Conservation (phyloP, 306 rosid species). For the Castanea crenata region DNA sequence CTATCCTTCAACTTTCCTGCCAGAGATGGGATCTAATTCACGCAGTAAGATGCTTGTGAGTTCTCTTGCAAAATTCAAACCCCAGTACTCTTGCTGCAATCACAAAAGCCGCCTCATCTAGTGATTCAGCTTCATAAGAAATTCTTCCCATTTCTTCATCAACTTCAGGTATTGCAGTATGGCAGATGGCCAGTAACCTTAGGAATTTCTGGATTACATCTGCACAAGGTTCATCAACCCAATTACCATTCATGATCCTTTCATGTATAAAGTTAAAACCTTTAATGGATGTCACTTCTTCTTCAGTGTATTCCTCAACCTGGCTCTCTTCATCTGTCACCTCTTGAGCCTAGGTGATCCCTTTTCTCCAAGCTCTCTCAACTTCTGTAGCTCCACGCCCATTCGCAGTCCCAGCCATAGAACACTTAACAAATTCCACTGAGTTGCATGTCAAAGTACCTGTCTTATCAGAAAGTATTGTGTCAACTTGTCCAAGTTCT, state of each 20-base stretch:
- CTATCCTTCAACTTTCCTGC: conserved; percentile 25
- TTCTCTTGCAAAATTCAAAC: conserved; percentile 79
- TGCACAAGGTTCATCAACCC: no score
- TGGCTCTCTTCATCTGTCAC: conserved; percentile 22
- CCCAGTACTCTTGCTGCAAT: conserved; percentile 36
- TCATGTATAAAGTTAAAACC: no score
- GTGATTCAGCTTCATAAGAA: conserved; percentile 97
- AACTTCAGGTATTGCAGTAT: background rate
- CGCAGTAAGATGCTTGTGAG: conserved; percentile 59
- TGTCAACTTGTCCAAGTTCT: conserved; percentile 46
- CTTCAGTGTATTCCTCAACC: conserved; percentile 27
- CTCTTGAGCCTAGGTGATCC: conserved; percentile 29
- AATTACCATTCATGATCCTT: no score
- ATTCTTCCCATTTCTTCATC: conserved; percentile 71
- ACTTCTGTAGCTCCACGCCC: conserved; percentile 53
- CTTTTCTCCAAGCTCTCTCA: conserved; percentile 74
- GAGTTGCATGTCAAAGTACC: conserved; percentile 98
- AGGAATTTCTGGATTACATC: no score
- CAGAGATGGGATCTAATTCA: conserved; percentile 56
- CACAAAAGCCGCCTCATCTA: conserved; percentile 94
- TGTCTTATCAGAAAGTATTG: conserved; percentile 92
- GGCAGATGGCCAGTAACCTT: no score
- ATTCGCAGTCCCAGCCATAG: no score
- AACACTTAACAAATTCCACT: conserved; percentile 65
- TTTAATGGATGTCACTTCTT: background rate